Percentiles rank a stretch among this genome's conserved stretches.
Conservation (phyloP, 345 rosid genomes). For the Eutrema heterophyllum region DNA sequence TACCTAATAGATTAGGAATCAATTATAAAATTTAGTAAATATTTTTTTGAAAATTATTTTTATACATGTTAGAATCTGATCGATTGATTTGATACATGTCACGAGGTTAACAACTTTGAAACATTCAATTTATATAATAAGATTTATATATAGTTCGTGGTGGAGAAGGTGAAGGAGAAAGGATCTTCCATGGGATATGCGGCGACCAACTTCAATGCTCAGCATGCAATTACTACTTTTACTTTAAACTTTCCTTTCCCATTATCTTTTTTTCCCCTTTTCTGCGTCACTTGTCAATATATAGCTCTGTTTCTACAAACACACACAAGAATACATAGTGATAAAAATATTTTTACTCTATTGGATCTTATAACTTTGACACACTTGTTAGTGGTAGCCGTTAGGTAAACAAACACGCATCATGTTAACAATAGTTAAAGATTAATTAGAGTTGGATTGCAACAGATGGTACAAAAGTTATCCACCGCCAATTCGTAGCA, state of each 20-base stretch:
- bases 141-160: not conserved
- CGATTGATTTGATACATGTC: too few species aligned
- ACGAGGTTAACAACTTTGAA: too few species aligned
- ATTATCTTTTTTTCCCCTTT: not conserved
- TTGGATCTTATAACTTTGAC: not conserved
- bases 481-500: not conserved
- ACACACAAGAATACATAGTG: conserved; percentile 1
- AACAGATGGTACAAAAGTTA: not conserved
- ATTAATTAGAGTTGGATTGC: not conserved
- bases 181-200: conserved; percentile 36
- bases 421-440: not conserved
- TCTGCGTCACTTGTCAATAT: conserved; percentile 21
- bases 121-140: too few species aligned
- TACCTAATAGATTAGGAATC: too few species aligned
- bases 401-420: not conserved
- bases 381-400: conserved; percentile 4
- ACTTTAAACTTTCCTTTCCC: conserved; percentile 18
- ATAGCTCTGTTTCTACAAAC: conserved; percentile 10
- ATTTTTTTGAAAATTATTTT: too few species aligned
- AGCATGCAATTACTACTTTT: conserved; percentile 25
- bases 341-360: not conserved
- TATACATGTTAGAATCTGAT: too few species aligned
- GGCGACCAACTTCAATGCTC: conserved; percentile 31
- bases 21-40: too few species aligned
- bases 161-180: conserved; percentile 13